Evolutionary conservation across 2,329 filamentous ascomycete species (phyloP), one percentile per base, ranked within the genome.

Genomic region (Pochonia chlamydosporia): DNA sequence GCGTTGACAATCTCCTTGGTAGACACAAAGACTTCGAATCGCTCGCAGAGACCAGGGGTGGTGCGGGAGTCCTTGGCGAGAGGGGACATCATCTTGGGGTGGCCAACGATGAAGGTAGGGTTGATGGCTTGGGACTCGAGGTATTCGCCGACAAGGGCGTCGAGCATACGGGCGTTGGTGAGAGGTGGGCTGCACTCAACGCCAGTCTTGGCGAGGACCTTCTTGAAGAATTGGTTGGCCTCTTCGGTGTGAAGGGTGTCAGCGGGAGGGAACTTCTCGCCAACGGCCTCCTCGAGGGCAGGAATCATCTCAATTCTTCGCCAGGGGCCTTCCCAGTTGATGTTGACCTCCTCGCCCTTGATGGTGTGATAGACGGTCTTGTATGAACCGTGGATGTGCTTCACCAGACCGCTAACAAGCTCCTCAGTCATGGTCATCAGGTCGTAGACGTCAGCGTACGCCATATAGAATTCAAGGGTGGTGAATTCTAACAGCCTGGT

Each of bases 301-400:
- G 67, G 60, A 49, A 99, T 96, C 92, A 99, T 99, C 67, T 96
- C 88, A 43, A 97, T 82, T 53, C 89, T 80, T 66, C 85, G 83
- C 93, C 95, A 99, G 39, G 93, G 95, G 50, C 82, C 84, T 66
- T 91, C 85, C 95, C 93, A 99, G 80, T 99, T 95, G 59, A 99
- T 87, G 51, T 90, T 81, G 70, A 92, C 91, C 49, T 79, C 79
- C 69, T 96, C 89, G 48, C 92, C 93, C 53, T 80, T 77, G 70
- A 93, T 87, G 20, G 87, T 96, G 65, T 87, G 84, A 75, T 90
- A 97, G 51, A 79, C 85, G 48, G 92, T 96, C 67, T 82, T 78
- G 69, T 93, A 92, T 44, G 85, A 79, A 51, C 92, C 93, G 14
- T 88, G 93, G 47, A 97, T 72, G 54, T 89, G 78, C 79, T 95